phyloP scores from a whole-genome alignment of 192 early-diverging fungal species.

The Coemansia sp. region DNA sequence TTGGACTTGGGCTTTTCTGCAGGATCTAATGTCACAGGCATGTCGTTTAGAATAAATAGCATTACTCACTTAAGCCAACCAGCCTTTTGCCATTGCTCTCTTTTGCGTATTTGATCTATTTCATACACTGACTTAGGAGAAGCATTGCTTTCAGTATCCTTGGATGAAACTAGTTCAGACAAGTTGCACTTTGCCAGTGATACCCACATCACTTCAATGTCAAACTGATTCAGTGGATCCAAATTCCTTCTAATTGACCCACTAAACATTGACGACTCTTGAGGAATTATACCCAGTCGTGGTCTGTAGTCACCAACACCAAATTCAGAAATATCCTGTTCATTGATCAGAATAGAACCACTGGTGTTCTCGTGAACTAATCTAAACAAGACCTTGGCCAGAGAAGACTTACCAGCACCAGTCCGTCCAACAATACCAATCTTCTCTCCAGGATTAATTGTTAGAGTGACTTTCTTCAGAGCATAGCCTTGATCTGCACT shows the following conservation, averaged over 20 bases:
- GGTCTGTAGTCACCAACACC: slow-evolving; percentile 70
- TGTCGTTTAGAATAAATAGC: background rate
- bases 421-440: slow-evolving; percentile 61
- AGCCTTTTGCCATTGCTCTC: slow-evolving; percentile 18
- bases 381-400: slow-evolving; percentile 62
- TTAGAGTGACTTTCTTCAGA: slow-evolving; percentile 49
- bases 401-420: slow-evolving; percentile 67
- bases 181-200: slow-evolving; percentile 25
- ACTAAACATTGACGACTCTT: slow-evolving; percentile 66
- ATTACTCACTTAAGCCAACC: slow-evolving; percentile 6
- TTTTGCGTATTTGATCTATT: background rate
- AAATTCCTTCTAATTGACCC: slow-evolving; percentile 68
- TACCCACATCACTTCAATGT: slow-evolving; percentile 17
- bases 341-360: slow-evolving; percentile 73
- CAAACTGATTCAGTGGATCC: slow-evolving; percentile 60
- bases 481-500: slow-evolving; percentile 16
- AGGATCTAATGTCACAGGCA: background rate
- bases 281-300: slow-evolving; percentile 57
- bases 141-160: background rate
- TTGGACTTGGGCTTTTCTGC: background rate
- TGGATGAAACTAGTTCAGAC: background rate
- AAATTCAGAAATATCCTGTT: slow-evolving; percentile 70
- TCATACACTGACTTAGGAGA: background rate
- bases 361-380: slow-evolving; percentile 61
- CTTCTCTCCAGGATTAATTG: slow-evolving; percentile 60